phyloP scores from a whole-genome alignment of 2,329 filamentous ascomycete species.

The Fusarium sp. region DNA sequence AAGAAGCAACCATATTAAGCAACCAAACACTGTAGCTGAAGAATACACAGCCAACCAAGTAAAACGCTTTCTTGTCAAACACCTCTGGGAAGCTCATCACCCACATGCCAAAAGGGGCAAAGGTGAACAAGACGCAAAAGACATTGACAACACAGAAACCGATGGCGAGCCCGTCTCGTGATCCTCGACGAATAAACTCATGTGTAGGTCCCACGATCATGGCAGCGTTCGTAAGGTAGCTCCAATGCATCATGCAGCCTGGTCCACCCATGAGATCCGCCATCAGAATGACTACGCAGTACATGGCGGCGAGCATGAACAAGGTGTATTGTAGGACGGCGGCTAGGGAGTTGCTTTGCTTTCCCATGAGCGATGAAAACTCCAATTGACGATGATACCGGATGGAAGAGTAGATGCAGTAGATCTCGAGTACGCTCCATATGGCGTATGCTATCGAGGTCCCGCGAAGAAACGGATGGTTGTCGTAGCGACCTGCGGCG shows the following conservation, averaged over 20 bases:
- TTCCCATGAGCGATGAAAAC: constrained; percentile 1
- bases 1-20: too few relatives aligned
- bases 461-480: constrained; percentile 1
- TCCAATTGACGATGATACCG: not conserved
- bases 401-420: not conserved
- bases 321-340: not conserved
- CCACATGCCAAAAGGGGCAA: constrained; percentile 14
- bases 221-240: constrained; percentile 13
- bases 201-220: constrained; percentile 5
- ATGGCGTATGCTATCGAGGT: not conserved
- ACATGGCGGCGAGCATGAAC: constrained; percentile 5
- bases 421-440: not conserved
- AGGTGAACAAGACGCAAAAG: constrained; percentile 1
- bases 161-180: constrained; percentile 1
- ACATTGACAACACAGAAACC: constrained; percentile 17
- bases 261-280: constrained; percentile 5
- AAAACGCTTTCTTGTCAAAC: not conserved
- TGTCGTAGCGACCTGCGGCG: not conserved
- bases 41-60: not conserved
- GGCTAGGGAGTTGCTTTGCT: not conserved
- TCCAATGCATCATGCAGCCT: constrained; percentile 7
- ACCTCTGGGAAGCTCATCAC: constrained; percentile 2
- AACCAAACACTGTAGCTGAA: not conserved
- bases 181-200: constrained; percentile 7
- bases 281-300: not conserved